Conservation (phyloP, 306 rosid species). For the Spatholobus suberectus region DNA sequence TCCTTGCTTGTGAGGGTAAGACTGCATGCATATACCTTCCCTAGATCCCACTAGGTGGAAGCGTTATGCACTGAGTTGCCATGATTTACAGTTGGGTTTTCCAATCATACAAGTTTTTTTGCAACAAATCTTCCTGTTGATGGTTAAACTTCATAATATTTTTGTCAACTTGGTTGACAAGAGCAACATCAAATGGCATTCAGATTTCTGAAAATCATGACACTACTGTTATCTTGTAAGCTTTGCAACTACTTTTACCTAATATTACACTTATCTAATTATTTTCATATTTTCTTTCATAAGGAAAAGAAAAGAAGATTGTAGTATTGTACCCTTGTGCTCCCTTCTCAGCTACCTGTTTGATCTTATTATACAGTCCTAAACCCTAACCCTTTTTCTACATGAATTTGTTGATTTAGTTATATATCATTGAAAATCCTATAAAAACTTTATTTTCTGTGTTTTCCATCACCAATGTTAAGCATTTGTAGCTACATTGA, state of each 20-base stretch:
- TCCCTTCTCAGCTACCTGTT: constrained; percentile 20
- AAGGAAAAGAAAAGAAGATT: neutral
- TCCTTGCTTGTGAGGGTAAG: neutral
- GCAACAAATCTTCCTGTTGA: constrained; percentile 1
- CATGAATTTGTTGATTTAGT: constrained; percentile 9
- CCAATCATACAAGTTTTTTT: neutral
- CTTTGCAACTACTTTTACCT: constrained; percentile 21
- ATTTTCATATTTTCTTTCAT: constrained; percentile 4
- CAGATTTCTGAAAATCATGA: constrained; percentile 22
- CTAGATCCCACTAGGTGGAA: neutral
- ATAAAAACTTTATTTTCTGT: neutral
- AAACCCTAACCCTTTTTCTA: neutral
- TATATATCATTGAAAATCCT: neutral
- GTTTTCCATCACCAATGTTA: neutral
- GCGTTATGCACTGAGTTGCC: neutral
- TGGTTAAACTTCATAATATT: constrained; percentile 17
- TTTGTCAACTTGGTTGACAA: constrained; percentile 29
- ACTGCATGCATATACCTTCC: neutral
- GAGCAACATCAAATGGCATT: constrained; percentile 26
- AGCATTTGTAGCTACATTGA: constrained; percentile 15
- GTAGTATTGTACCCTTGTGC: constrained; percentile 16
- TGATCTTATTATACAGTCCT: constrained; percentile 2
- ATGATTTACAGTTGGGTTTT: constrained; percentile 15
- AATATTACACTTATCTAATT: neutral
- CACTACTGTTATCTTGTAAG: neutral